phyloP scores from a whole-genome alignment of 176 grass and related monocot genomes.

The Juncus inflexus region DNA sequence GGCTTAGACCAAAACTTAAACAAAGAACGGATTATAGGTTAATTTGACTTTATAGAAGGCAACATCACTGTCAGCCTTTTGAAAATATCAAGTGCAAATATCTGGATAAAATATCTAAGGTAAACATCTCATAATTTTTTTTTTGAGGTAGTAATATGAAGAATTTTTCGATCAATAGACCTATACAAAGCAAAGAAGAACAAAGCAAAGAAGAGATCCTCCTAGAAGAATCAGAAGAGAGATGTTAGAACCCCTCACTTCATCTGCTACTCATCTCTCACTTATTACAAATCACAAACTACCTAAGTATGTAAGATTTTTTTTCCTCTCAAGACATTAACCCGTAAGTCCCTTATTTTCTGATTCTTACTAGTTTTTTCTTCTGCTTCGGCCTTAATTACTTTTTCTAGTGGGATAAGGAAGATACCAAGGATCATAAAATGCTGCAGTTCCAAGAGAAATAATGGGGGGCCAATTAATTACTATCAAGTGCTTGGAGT shows the following conservation, averaged over 20 bases:
- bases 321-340: too few species aligned
- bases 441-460: slow-evolving; percentile 43
- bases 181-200: slow-evolving; percentile 8
- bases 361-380: too few species aligned
- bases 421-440: slow-evolving; percentile 27
- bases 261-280: slow-evolving; percentile 26
- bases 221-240: slow-evolving; percentile 10
- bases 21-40: too few species aligned
- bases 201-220: background rate
- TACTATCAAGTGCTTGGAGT: slow-evolving; percentile 53
- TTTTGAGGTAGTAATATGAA: background rate
- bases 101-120: background rate
- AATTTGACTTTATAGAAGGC: background rate
- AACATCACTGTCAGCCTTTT: slow-evolving; percentile 27
- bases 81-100: slow-evolving; percentile 42
- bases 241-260: slow-evolving; percentile 36
- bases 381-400: background rate
- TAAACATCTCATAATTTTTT: too few species aligned
- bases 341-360: too few species aligned
- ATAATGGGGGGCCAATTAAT: slow-evolving; percentile 25
- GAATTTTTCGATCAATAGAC: slow-evolving; percentile 17
- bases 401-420: background rate
- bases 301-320: too few species aligned
- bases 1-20: too few species aligned
- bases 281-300: background rate